Evolutionary conservation across 495 filamentous ascomycete species (phyloP).

Genomic region (Tuber umbilicatum): DNA sequence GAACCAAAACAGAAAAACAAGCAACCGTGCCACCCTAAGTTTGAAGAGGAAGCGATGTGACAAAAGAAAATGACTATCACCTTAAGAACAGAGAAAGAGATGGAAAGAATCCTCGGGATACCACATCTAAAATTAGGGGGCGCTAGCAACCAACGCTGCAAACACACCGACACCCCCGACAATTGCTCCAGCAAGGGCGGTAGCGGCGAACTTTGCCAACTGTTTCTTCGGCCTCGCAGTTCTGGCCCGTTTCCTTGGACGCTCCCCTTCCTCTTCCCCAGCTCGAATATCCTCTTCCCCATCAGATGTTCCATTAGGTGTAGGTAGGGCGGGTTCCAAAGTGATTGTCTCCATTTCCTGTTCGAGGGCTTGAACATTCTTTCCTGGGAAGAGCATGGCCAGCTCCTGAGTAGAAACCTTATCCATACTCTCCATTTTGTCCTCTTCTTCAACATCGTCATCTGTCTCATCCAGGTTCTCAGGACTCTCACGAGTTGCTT

Average conservation of each 20-base stretch:
- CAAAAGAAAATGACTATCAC: background rate
- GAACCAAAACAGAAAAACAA: background rate
- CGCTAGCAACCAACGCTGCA: conserved; percentile 46
- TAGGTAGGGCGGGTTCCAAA: conserved; percentile 1
- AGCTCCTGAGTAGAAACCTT: background rate
- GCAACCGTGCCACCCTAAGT: background rate
- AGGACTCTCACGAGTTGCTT: background rate
- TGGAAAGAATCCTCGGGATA: background rate
- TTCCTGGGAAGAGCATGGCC: background rate
- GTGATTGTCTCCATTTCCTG: conserved; percentile 3
- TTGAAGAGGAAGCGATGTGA: conserved; percentile 1
- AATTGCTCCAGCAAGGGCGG: conserved; percentile 47
- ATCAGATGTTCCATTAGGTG: conserved; percentile 20
- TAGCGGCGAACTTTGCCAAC: conserved; percentile 46
- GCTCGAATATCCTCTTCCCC: conserved; percentile 10
- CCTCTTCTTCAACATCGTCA: conserved; percentile 27
- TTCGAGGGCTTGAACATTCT: background rate
- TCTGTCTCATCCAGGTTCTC: conserved; percentile 29
- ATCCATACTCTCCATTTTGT: conserved; percentile 1
- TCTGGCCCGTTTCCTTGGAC: conserved; percentile 30
- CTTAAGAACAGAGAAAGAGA: background rate
- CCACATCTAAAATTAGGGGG: conserved; percentile 13
- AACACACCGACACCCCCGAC: conserved; percentile 50
- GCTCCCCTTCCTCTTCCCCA: conserved; percentile 18
- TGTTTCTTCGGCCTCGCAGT: conserved; percentile 20